phyloP scores from a whole-genome alignment of 345 rosid species.

The Geranium brycei region DNA sequence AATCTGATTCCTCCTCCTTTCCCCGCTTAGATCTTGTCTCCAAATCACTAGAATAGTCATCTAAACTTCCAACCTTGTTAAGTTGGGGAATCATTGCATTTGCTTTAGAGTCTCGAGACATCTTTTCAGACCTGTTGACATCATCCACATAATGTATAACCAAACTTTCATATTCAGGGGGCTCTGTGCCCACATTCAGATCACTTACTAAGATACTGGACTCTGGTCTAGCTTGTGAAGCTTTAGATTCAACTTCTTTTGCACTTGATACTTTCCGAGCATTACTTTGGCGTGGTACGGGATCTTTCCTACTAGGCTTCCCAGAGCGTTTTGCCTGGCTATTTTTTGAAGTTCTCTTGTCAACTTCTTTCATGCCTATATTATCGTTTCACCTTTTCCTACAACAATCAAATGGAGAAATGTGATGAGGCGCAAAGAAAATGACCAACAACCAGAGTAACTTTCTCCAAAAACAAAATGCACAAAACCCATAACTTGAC shows the following conservation, averaged over 20 bases:
- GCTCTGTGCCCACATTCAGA: conserved; percentile 41
- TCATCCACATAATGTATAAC: conserved; percentile 59
- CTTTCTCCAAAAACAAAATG: background rate
- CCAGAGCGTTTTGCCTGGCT: conserved; percentile 42
- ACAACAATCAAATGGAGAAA: conserved; percentile 10
- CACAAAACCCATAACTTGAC: too few relatives aligned
- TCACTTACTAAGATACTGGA: conserved; percentile 35
- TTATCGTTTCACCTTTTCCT: conserved; percentile 8
- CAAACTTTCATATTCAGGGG: conserved; percentile 39
- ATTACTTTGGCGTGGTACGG: conserved; percentile 32
- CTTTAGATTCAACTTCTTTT: conserved; percentile 37
- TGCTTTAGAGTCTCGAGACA: conserved; percentile 20
- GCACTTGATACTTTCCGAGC: conserved; percentile 25
- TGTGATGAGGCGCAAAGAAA: conserved; percentile 1
- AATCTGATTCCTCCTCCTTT: conserved; percentile 41
- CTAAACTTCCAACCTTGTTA: conserved; percentile 21
- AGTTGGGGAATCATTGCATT: too few relatives aligned
- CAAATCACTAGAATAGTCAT: conserved; percentile 29
- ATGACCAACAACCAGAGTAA: conserved; percentile 1
- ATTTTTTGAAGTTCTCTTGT: conserved; percentile 36
- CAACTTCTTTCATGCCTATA: conserved; percentile 31
- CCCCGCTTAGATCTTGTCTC: conserved; percentile 28
- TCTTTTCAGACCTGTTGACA: conserved; percentile 30
- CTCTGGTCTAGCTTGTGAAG: conserved; percentile 27
- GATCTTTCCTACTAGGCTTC: conserved; percentile 37